Evolutionary conservation across 257 asterid genomes (phyloP).

Genomic region (Capsicum chinense): DNA sequence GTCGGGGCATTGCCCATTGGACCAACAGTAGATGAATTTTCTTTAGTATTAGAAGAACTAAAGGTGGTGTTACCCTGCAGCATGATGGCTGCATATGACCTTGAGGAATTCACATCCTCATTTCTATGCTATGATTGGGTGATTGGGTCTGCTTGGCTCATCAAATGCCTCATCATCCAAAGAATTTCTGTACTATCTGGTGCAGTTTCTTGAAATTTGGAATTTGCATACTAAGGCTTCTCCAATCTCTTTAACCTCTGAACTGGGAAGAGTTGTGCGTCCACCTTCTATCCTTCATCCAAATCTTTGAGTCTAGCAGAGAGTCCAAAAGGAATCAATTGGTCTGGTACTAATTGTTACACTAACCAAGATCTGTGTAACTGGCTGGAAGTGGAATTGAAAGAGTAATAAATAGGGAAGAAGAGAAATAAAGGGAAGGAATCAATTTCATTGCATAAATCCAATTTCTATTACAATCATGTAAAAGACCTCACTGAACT

Average conservation of each 20-base stretch:
- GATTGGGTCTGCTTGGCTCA: neutral
- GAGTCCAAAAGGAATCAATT: neutral
- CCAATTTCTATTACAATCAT: conserved; percentile 15
- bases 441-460: neutral
- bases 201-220: neutral
- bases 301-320: neutral
- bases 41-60: conserved; percentile 1
- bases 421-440: conserved; percentile 10
- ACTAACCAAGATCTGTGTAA: neutral
- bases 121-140: neutral
- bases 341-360: neutral
- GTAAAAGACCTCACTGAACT: neutral
- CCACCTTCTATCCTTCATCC: neutral
- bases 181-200: neutral
- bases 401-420: neutral
- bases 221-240: neutral
- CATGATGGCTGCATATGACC: neutral
- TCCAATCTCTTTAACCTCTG: neutral
- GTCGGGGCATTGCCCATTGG: neutral
- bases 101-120: neutral
- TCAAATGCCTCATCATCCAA: conserved; percentile 14
- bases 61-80: neutral
- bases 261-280: neutral
- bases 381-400: neutral
- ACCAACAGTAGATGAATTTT: neutral